Base-by-base conservation (phyloP, 495 filamentous ascomycete genomes). In the Neurospora africana region DNA sequence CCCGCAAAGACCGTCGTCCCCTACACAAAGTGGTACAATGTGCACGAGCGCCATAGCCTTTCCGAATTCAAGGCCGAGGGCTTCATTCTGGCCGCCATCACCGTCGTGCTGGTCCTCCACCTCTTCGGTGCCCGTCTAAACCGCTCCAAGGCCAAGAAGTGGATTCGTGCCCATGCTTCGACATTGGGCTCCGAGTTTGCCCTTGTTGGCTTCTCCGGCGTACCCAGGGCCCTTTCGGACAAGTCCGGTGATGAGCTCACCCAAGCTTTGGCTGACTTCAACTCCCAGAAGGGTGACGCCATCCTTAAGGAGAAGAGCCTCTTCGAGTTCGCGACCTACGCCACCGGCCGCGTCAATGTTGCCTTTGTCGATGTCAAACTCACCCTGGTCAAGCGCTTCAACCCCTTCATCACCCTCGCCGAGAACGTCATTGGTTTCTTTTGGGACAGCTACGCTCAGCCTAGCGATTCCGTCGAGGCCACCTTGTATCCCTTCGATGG, bases 1-100 rank as follows among this genome's bases (percentile, higher is more conserved):
- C 82, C 85, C 74, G 83, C 84, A 40, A 82, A 87, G 69, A 86
- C 85, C 69, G 76, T 80, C 40, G 80, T 79, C 35, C 89, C 92
- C 15, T 97, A 91, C 80, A 97, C 95, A 58, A 93, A 92, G 84
- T 98, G 95, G 95, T 99, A 98, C 83, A 92, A 93, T 41, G 85
- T 99, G 37, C 95, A 95, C 87, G 94, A 99, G 87, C 92, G 95
- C 75, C 86, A 92, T 75, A 88, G 87, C 13, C 84, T 90, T 68
- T 83, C 82, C 74, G 95, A 99, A 77, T 99, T 99, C 86, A 87
- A 90, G 81, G 86, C 90, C 78, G 95, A 99, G 84, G 90, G 92
- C 61, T 83, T 95, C 81, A 91, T 98, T 76, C 83, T 95, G 68
- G 86, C 87, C 15, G 85, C 92, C 74, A 87, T 98, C 74, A 75